phyloP scores from a whole-genome alignment of 2,329 filamentous ascomycete species.

The Ceratocystis lukuohia region DNA sequence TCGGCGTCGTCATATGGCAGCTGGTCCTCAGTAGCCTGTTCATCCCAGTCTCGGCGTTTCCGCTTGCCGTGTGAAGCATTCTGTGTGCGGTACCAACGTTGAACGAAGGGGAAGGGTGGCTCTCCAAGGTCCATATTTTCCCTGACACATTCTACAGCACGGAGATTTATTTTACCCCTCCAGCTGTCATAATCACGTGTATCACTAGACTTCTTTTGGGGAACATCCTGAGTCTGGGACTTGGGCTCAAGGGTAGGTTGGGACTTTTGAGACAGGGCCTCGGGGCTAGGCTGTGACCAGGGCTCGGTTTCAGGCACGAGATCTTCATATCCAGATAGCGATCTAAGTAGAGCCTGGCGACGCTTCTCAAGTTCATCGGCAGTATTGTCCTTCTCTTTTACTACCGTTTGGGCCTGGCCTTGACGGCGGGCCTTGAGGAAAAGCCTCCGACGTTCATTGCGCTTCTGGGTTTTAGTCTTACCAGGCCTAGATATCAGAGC shows the following conservation, averaged over 20 bases:
- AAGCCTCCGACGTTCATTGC: slow-evolving; percentile 14
- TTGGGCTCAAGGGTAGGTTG: slow-evolving; percentile 27
- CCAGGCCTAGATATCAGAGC: background rate
- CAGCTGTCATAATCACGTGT: slow-evolving; percentile 41
- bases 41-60: slow-evolving; percentile 29
- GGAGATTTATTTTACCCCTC: slow-evolving; percentile 59
- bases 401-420: background rate
- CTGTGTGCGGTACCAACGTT: slow-evolving; percentile 67
- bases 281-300: slow-evolving; percentile 6
- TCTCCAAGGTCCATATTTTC: slow-evolving; percentile 53
- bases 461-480: slow-evolving; percentile 16
- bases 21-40: slow-evolving; percentile 30
- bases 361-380: slow-evolving; percentile 9
- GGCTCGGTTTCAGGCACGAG: background rate
- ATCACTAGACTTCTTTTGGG: background rate
- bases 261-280: slow-evolving; percentile 17
- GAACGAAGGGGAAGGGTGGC: slow-evolving; percentile 79
- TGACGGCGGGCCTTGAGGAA: slow-evolving; percentile 4
- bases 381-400: slow-evolving; percentile 6
- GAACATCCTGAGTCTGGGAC: slow-evolving; percentile 27
- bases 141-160: slow-evolving; percentile 74
- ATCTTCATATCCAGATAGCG: slow-evolving; percentile 30
- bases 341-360: slow-evolving; percentile 25
- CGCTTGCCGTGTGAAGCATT: slow-evolving; percentile 44
- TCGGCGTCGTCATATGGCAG: slow-evolving; percentile 18